These are phyloP conservation scores for Peniophora sp. DNA, from an alignment of 1,284 basidiomycete genomes.

Conservation along the genomic window DNA sequence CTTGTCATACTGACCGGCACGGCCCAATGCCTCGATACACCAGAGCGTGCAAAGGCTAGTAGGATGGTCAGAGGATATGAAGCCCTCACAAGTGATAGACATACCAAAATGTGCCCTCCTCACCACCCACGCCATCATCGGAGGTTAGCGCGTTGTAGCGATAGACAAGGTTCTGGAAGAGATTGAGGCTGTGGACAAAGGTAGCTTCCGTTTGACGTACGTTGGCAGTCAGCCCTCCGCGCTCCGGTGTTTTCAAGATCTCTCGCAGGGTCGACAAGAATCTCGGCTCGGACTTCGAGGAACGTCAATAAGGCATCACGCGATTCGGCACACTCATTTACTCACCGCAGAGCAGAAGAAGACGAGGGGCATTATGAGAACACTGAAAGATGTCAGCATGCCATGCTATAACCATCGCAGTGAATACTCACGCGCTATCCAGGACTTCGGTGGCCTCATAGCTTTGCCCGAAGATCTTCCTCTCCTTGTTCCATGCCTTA, in stretches of 20 bases:
- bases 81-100: slow-evolving; percentile 64
- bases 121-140: slow-evolving; percentile 88
- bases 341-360: slow-evolving; percentile 78
- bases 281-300: slow-evolving; percentile 70
- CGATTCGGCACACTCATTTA: slow-evolving; percentile 8
- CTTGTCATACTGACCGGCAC: slow-evolving; percentile 74
- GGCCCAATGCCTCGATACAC: slow-evolving; percentile 82
- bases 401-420: too few relatives aligned
- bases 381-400: slow-evolving; percentile 11
- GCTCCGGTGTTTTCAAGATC: slow-evolving; percentile 77
- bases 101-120: slow-evolving; percentile 81
- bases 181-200: background rate
- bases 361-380: slow-evolving; percentile 79
- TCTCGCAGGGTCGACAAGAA: slow-evolving; percentile 78
- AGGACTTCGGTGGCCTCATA: slow-evolving; percentile 67
- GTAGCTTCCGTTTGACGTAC: slow-evolving; percentile 29
- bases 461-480: slow-evolving; percentile 67
- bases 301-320: slow-evolving; percentile 5
- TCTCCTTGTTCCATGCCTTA: slow-evolving; percentile 68
- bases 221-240: slow-evolving; percentile 84
- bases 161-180: slow-evolving; percentile 56
- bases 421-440: slow-evolving; percentile 42
- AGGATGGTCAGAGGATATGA: slow-evolving; percentile 3
- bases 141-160: slow-evolving; percentile 77
- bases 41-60: slow-evolving; percentile 27